phyloP scores from a whole-genome alignment of 176 grass and related monocot species.

The Zizania latifolia region DNA sequence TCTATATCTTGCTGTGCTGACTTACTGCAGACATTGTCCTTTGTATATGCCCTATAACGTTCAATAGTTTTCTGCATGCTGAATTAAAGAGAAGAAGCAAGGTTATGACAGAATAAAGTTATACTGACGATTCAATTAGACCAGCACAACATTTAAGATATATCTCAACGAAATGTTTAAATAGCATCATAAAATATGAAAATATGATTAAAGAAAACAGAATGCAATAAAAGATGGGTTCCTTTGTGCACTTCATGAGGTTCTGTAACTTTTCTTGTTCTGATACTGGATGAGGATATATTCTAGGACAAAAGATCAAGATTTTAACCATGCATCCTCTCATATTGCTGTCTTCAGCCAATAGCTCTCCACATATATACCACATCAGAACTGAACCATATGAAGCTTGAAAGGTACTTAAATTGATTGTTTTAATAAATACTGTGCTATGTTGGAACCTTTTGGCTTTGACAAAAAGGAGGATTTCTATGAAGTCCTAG shows the following conservation, averaged over 20 bases:
- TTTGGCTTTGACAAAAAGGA: no score
- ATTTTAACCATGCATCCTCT: background rate
- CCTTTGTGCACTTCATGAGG: background rate
- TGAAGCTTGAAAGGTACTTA: background rate
- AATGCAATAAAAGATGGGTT: background rate
- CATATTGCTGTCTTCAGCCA: background rate
- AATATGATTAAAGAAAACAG: background rate
- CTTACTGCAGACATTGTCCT: constrained; percentile 39
- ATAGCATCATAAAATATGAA: constrained; percentile 1
- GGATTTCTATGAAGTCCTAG: no score
- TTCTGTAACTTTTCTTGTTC: background rate
- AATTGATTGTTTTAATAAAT: no score
- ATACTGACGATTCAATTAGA: background rate
- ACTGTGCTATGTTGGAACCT: no score
- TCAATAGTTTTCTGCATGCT: constrained; percentile 62
- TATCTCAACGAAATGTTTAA: background rate
- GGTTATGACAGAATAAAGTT: background rate
- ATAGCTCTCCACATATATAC: background rate
- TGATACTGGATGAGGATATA: background rate
- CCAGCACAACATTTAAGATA: background rate
- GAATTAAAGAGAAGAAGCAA: constrained; percentile 13
- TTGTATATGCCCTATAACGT: constrained; percentile 49
- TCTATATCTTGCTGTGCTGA: constrained; percentile 46
- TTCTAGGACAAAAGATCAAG: background rate
- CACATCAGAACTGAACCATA: background rate